Percentiles rank a stretch among this genome's conserved stretches.
These are phyloP conservation scores for Yarrowia bubula DNA, from an alignment of 805 yeast genomes.

Conservation along the genomic window DNA sequence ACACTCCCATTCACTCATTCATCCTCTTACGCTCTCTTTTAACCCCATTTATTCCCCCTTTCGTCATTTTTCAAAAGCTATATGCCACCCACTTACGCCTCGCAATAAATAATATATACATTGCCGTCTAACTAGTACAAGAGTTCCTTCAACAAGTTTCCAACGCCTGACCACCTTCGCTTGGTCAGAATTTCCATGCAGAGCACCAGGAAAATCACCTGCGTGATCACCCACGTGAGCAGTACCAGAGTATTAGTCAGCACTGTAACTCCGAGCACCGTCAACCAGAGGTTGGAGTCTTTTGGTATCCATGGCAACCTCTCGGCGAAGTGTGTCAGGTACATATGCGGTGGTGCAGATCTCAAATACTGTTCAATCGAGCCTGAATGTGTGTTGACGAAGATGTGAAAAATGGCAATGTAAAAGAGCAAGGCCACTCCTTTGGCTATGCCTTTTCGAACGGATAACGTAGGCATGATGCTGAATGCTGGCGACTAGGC, in stretches of 20 bases:
- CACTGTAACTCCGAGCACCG: constrained; percentile 1
- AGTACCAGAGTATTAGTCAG: background rate
- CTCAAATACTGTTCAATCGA: constrained; percentile 8
- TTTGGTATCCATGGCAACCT: background rate
- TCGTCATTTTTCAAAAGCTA: too few species aligned
- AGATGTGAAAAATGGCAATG: constrained; percentile 17
- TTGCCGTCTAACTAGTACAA: background rate
- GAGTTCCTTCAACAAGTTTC: background rate
- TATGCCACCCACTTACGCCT: background rate
- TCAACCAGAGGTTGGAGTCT: background rate
- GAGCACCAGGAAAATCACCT: constrained; percentile 16
- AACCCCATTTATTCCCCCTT: too few species aligned
- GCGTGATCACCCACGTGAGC: constrained; percentile 20
- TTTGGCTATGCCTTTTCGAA: constrained; percentile 7
- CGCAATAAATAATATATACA: constrained; percentile 9
- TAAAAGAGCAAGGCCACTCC: constrained; percentile 17
- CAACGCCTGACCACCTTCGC: constrained; percentile 2
- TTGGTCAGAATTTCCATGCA: constrained; percentile 24
- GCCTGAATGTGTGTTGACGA: constrained; percentile 9
- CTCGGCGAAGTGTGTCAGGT: background rate
- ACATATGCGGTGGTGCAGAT: background rate
- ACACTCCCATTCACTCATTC: too few species aligned
- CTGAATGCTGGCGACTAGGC: too few species aligned
- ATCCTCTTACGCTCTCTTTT: too few species aligned
- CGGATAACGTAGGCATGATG: constrained; percentile 1